Evolutionary conservation across 73 alveolate genomes (phyloP).

Genomic region (Loxodes magnus): DNA sequence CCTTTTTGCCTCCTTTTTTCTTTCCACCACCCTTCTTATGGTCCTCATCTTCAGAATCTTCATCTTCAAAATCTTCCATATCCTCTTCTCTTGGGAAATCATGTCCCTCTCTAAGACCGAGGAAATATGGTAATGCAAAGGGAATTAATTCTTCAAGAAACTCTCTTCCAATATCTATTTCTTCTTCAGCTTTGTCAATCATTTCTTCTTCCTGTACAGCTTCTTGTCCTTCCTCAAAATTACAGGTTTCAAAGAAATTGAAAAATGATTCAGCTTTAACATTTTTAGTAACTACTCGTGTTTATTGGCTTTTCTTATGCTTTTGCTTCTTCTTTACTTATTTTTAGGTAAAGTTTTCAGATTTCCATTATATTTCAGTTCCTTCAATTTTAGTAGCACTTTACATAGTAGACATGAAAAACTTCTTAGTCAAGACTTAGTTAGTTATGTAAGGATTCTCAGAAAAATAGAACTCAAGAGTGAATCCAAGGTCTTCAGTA

Average conservation of each 20-base stretch:
- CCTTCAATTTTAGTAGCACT: slow-evolving; percentile 75
- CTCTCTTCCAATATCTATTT: slow-evolving; percentile 80
- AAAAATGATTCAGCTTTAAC: slow-evolving; percentile 64
- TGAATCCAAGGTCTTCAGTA: slow-evolving; percentile 31
- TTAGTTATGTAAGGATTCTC: slow-evolving; percentile 82
- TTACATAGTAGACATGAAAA: slow-evolving; percentile 53
- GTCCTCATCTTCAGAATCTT: slow-evolving; percentile 38
- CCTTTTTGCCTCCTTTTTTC: slow-evolving; percentile 23
- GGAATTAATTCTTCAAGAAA: slow-evolving; percentile 84
- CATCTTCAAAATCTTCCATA: no score
- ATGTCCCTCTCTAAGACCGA: slow-evolving; percentile 70
- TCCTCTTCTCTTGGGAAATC: slow-evolving; percentile 39
- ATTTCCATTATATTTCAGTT: slow-evolving; percentile 87
- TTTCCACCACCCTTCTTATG: slow-evolving; percentile 8
- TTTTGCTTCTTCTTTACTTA: slow-evolving; percentile 82
- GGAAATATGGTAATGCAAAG: slow-evolving; percentile 80
- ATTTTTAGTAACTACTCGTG: slow-evolving; percentile 56
- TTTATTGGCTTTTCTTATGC: slow-evolving; percentile 73
- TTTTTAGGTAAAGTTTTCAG: slow-evolving; percentile 79
- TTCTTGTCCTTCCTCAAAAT: slow-evolving; percentile 68
- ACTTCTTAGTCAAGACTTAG: slow-evolving; percentile 50
- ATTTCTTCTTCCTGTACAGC: slow-evolving; percentile 62
- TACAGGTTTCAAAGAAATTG: slow-evolving; percentile 77
- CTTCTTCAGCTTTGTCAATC: slow-evolving; percentile 50
- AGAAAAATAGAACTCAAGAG: slow-evolving; percentile 62